These are phyloP conservation scores for Huntiella bhutanensis DNA, from an alignment of 2,329 filamentous ascomycete genomes.

Conservation along the genomic window DNA sequence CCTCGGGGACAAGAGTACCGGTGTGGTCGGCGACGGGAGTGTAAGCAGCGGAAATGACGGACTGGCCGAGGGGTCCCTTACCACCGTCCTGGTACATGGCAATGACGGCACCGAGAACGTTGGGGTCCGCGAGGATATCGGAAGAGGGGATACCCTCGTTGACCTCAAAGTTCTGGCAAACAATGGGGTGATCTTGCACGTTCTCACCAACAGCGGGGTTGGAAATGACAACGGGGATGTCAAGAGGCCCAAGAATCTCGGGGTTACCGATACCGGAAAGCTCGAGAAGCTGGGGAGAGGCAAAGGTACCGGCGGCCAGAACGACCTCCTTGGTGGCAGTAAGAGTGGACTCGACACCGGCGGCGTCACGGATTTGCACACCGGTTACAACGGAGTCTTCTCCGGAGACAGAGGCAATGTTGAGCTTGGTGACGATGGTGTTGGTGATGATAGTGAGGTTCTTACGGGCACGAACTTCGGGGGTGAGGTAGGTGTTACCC, in stretches of 20 bases:
- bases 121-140: constrained; percentile 20
- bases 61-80: constrained; percentile 21
- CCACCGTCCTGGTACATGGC: constrained; percentile 20
- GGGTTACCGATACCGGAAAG: constrained; percentile 29
- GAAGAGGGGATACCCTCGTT: constrained; percentile 16
- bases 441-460: constrained; percentile 18
- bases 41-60: constrained; percentile 21
- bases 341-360: constrained; percentile 13
- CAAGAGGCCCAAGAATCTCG: constrained; percentile 22
- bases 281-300: constrained; percentile 32
- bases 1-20: constrained; percentile 15
- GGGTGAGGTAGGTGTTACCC: constrained; percentile 18
- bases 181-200: constrained; percentile 30
- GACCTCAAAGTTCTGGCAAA: constrained; percentile 23
- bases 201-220: constrained; percentile 40
- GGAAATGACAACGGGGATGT: constrained; percentile 27
- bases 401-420: constrained; percentile 15
- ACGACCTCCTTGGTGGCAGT: constrained; percentile 28
- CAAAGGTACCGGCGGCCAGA: constrained; percentile 29
- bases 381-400: constrained; percentile 18
- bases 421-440: constrained; percentile 19
- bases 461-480: constrained; percentile 15
- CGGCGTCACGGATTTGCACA: constrained; percentile 14
- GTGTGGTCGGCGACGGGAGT: constrained; percentile 17
- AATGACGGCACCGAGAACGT: constrained; percentile 16